phyloP scores from a whole-genome alignment of 305 asterid genomes.

The Rubia peregrina region DNA sequence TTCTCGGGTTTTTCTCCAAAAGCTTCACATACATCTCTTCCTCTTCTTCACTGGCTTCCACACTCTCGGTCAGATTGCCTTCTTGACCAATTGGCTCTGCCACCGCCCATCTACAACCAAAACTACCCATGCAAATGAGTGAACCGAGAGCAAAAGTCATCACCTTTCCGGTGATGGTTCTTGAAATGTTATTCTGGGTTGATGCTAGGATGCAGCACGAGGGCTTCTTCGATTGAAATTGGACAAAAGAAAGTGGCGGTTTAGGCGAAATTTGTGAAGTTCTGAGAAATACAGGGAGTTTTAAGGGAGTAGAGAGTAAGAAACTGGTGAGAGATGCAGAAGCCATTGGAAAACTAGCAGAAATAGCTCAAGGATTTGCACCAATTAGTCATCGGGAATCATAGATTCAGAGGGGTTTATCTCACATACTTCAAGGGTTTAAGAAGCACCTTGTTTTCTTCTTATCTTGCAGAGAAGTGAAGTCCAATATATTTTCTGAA shows the following conservation, averaged over 20 bases:
- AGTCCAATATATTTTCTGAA: no score
- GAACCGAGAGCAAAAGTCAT: conserved; percentile 57
- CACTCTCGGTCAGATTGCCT: conserved; percentile 20
- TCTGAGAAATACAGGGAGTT: conserved; percentile 16
- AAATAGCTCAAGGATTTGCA: background rate
- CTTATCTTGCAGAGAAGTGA: no score
- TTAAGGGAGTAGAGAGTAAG: conserved; percentile 21
- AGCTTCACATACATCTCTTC: conserved; percentile 55
- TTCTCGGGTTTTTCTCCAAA: conserved; percentile 44
- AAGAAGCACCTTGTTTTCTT: no score
- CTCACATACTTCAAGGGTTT: no score
- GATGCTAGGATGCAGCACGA: conserved; percentile 16
- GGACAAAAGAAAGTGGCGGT: conserved; percentile 20
- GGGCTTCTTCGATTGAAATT: conserved; percentile 14
- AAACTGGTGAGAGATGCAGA: conserved; percentile 33
- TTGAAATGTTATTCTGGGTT: conserved; percentile 27
- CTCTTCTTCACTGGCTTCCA: conserved; percentile 31
- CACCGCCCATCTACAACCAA: conserved; percentile 34
- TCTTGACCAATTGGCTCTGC: conserved; percentile 43
- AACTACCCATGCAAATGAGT: conserved; percentile 37
- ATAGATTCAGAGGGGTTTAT: no score
- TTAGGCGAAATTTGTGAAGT: conserved; percentile 24
- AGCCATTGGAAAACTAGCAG: conserved; percentile 27
- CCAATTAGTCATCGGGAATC: background rate
- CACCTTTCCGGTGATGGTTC: conserved; percentile 29